Percentiles rank a stretch among this genome's conserved stretches.
These are phyloP conservation scores for Lentinus tigrinus DNA, from an alignment of 768 basidiomycete species.

Conservation along the genomic window DNA sequence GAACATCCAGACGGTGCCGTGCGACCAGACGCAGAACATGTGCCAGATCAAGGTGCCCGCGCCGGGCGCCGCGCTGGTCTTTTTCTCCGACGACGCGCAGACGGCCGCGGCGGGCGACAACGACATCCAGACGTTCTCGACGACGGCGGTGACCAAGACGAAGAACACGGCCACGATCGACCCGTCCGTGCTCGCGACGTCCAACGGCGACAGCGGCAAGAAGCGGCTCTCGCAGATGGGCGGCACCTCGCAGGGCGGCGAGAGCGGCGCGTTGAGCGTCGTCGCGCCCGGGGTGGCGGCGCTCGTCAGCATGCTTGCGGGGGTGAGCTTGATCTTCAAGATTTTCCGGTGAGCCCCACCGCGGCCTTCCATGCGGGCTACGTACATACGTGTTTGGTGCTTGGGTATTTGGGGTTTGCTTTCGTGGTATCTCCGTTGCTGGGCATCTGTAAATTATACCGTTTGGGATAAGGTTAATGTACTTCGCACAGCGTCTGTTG, in stretches of 20 bases:
- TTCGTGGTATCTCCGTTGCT: background rate
- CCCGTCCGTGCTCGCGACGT: conserved; percentile 51
- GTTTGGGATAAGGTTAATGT: conserved; percentile 3
- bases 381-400: background rate
- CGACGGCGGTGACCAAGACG: conserved; percentile 52
- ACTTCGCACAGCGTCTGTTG: background rate
- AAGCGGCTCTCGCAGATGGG: conserved; percentile 28
- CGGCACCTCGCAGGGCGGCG: conserved; percentile 26
- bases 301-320: conserved; percentile 15
- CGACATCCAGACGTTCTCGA: conserved; percentile 49
- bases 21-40: conserved; percentile 49
- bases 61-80: conserved; percentile 74
- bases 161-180: conserved; percentile 56
- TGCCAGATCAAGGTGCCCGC: conserved; percentile 66
- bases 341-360: conserved; percentile 12
- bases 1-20: conserved; percentile 56
- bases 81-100: conserved; percentile 48
- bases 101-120: conserved; percentile 36
- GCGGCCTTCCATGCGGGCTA: background rate
- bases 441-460: background rate
- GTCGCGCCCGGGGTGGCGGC: conserved; percentile 18
- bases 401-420: background rate
- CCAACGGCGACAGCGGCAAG: conserved; percentile 52
- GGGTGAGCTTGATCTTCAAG: conserved; percentile 12
- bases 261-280: conserved; percentile 15